A percentile compares a stretch with the other conserved stretches of the same genome.
Conservation (phyloP, 139 green algal genomes). For the Ettlia oleoabundans region DNA sequence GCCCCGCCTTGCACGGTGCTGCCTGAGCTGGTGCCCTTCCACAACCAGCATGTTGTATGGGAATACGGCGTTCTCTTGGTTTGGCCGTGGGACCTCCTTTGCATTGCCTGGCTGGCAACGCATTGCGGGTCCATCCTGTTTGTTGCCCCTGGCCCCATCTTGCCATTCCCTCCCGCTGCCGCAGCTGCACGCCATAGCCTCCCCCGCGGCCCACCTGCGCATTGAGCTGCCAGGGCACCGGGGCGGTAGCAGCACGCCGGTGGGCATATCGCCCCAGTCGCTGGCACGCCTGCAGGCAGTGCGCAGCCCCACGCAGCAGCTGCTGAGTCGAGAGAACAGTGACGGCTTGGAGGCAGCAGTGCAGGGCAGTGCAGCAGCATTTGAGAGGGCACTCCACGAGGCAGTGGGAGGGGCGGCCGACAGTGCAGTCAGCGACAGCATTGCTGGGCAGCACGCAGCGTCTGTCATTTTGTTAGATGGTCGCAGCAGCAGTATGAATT, state of each 20-base stretch:
- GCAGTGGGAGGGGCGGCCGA: not conserved
- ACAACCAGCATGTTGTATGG: no score
- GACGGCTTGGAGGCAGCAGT: not conserved
- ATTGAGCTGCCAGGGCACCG: slow-evolving; percentile 15
- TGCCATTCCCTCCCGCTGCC: not conserved
- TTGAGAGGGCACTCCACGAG: not conserved
- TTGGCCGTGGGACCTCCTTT: no score
- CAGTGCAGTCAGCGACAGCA: not conserved
- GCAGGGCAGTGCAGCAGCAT: not conserved
- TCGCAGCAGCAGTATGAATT: not conserved
- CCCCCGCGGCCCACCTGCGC: not conserved
- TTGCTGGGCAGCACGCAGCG: not conserved
- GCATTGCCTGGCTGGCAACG: no score
- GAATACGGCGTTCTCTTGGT: no score
- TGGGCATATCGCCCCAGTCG: not conserved
- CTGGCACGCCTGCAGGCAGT: slow-evolving; percentile 11
- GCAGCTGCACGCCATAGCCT: not conserved
- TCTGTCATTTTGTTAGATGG: not conserved
- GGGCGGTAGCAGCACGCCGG: not conserved
- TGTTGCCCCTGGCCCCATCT: not conserved
- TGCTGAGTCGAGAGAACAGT: slow-evolving; percentile 24
- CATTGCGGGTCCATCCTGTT: not conserved
- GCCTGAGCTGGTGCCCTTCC: no score
- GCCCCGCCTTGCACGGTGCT: not conserved
- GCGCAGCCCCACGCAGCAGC: slow-evolving; percentile 34